These are phyloP conservation scores for Dentipellis fragilis DNA, from an alignment of 768 basidiomycete species.

Conservation along the genomic window DNA sequence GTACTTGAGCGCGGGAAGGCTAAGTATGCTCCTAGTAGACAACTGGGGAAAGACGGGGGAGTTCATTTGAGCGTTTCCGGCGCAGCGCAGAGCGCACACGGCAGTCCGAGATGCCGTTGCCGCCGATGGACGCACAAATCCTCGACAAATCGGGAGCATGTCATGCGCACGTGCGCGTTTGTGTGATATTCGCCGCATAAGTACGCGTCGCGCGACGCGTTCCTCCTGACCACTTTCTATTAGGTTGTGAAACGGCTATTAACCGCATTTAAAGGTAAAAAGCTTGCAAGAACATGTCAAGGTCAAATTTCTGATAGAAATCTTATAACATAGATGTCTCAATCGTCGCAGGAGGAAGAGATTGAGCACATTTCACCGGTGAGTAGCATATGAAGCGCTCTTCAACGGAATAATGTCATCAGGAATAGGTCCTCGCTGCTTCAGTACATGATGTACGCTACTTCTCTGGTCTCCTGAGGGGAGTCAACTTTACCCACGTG, in stretches of 20 bases:
- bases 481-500: conserved; percentile 76
- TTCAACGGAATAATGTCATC: background rate
- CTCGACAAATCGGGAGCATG: background rate
- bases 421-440: conserved; percentile 46
- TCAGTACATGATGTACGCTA: conserved; percentile 78
- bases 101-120: no score
- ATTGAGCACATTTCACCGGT: background rate
- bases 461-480: conserved; percentile 67
- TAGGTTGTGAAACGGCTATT: no score
- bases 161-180: background rate
- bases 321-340: background rate
- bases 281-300: no score
- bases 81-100: no score
- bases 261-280: no score
- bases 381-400: background rate
- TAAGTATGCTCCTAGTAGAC: no score
- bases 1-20: background rate
- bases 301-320: no score
- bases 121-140: no score
- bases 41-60: no score
- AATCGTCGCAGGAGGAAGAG: background rate
- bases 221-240: background rate
- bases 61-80: no score
- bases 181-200: no score
- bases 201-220: background rate